A percentile compares a stretch with the other conserved stretches of the same genome.
Evolutionary conservation across 495 filamentous ascomycete species (phyloP).

Genomic region (Hypomontagnella monticulosa): DNA sequence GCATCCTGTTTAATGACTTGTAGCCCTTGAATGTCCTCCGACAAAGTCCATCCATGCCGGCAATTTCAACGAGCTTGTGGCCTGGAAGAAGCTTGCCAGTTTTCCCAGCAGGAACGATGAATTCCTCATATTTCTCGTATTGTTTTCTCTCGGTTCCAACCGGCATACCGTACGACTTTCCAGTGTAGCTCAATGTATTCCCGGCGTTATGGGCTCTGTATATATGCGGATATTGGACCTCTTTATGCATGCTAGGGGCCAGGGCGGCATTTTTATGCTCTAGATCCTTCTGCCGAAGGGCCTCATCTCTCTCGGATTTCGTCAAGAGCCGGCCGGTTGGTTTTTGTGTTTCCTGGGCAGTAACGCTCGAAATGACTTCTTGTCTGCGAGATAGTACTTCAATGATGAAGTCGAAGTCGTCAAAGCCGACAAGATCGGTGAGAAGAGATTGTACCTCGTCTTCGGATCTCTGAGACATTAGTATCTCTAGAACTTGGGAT

Average conservation of each 20-base stretch:
- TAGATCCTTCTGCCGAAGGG: slow-evolving; percentile 74
- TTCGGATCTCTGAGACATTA: slow-evolving; percentile 73
- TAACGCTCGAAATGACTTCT: slow-evolving; percentile 62
- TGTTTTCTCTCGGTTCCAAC: slow-evolving; percentile 66
- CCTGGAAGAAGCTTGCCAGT: slow-evolving; percentile 76
- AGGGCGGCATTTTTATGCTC: slow-evolving; percentile 84
- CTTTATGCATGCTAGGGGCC: slow-evolving; percentile 66
- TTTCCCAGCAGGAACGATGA: slow-evolving; percentile 81
- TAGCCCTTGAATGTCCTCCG: slow-evolving; percentile 93
- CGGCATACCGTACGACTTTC: slow-evolving; percentile 80
- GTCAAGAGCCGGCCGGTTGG: slow-evolving; percentile 73
- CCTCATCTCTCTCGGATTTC: slow-evolving; percentile 78
- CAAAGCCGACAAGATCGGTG: slow-evolving; percentile 91
- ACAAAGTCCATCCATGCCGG: slow-evolving; percentile 89
- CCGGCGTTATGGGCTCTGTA: slow-evolving; percentile 84
- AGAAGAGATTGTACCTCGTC: slow-evolving; percentile 88
- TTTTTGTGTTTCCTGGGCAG: slow-evolving; percentile 50
- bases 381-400: slow-evolving; percentile 78
- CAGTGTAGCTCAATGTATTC: slow-evolving; percentile 79
- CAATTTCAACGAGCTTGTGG: slow-evolving; percentile 78
- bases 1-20: slow-evolving; percentile 94
- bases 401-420: slow-evolving; percentile 88
- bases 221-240: slow-evolving; percentile 87
- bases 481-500: slow-evolving; percentile 73
- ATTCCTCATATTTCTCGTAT: slow-evolving; percentile 83